Evolutionary conservation across 371 early-diverging fungal species (phyloP), one percentile per base, ranked within the genome.

Genomic region (Fennellomyces sp.): DNA sequence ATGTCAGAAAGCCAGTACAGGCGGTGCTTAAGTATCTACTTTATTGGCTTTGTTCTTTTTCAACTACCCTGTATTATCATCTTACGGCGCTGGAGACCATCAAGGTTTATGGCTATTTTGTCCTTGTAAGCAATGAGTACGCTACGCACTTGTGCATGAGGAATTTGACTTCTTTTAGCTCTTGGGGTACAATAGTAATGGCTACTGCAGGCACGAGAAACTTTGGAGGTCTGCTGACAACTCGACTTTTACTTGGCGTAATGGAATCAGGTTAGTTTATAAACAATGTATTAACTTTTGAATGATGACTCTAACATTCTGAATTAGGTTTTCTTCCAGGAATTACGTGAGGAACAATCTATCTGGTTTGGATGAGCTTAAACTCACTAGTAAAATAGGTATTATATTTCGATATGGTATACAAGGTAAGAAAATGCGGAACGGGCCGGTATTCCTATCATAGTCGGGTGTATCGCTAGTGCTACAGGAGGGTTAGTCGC

Each of bases 401-500:
- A 52, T 7, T 59, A 28, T 13, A 56, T 77, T 59, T 73, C 73
- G 4, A 33, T 69, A 6, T 77, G 77, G 77, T 77, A 77, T 29
- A 77, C 73, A 8, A 56, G 77, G 21, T 45, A 64, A 48, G 77
- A 77, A 53, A 66, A 68, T 23, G 77, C 72, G 30, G 54, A 66
- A 23, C 60, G 77, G 41, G 55, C 71, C 21, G 68, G 73, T 25
- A 66, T 66, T 31, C 69, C 71, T 66, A 59, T 72, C 72, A 57
- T 74, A 33, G 50, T 71, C 60, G 53, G 78, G 60, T 51, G 82
- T 57, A 36, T 64, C 58, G 69, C 68, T 63, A 66, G 73, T 69
- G 73, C 73, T 6, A 67, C 71, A 52, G 71, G 73, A 47, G 77
- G 77, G n/a, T 45, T 77, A 1, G 58, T 75, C 58, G 63, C 63